Percentiles rank a stretch among this genome's conserved stretches.
These are phyloP conservation scores for Ascochyta clinopodiicola DNA, from an alignment of 2,329 filamentous ascomycete species.

Conservation along the genomic window DNA sequence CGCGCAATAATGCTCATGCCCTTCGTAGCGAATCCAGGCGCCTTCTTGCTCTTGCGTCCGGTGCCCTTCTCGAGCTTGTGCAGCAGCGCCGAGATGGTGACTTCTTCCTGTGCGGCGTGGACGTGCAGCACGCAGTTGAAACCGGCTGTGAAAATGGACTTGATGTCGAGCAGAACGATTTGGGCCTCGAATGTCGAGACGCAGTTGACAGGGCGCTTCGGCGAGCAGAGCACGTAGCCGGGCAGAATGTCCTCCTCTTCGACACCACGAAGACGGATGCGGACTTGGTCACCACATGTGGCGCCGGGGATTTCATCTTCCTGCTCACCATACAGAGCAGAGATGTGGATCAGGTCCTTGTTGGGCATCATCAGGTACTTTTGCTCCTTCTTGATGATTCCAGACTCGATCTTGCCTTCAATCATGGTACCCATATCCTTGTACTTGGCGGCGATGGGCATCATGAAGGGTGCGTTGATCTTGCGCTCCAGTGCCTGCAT, in stretches of 20 bases:
- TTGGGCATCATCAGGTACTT: conserved; percentile 95
- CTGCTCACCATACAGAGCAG: conserved; percentile 91
- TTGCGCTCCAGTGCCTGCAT: conserved; percentile 96
- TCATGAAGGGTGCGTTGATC: conserved; percentile 98
- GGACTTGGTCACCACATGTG: conserved; percentile 93
- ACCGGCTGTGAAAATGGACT: conserved; percentile 89
- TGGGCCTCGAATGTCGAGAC: conserved; percentile 93
- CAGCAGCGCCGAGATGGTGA: conserved; percentile 85
- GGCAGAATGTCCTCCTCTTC: conserved; percentile 97
- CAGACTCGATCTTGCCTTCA: conserved; percentile 96
- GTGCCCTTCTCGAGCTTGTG: conserved; percentile 98
- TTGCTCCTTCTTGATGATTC: conserved; percentile 86
- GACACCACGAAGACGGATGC: conserved; percentile 87
- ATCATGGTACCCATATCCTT: conserved; percentile 96
- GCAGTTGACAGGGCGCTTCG: conserved; percentile 90
- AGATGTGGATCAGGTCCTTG: conserved; percentile 77
- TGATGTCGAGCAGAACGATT: conserved; percentile 92
- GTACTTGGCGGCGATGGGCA: conserved; percentile 96
- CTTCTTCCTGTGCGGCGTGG: conserved; percentile 96
- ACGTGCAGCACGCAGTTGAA: conserved; percentile 99
- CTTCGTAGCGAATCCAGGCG: conserved; percentile 87
- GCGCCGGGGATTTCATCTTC: conserved; percentile 86
- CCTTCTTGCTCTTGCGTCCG: conserved; percentile 87
- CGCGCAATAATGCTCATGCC: conserved; percentile 88
- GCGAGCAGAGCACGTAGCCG: conserved; percentile 94